Percentiles rank a stretch among this genome's conserved stretches.
Conservation (phyloP, 805 yeast species). For the Deakozyma indianensis region DNA sequence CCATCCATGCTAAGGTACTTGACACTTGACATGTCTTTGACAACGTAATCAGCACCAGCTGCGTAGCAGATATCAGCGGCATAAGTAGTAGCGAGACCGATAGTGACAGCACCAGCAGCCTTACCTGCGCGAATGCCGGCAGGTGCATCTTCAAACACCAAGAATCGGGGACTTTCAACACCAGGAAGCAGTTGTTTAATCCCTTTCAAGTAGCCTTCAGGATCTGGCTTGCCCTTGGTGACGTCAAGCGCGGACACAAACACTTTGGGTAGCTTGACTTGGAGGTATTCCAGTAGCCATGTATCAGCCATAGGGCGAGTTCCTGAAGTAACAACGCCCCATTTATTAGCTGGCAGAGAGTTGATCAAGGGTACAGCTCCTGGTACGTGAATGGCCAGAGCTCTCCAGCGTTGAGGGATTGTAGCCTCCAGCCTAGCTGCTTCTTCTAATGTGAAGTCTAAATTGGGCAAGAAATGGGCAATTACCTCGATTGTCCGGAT, state of each 20-base stretch:
- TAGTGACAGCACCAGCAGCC: conserved; percentile 68
- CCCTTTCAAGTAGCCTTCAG: conserved; percentile 52
- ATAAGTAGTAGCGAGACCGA: conserved; percentile 75
- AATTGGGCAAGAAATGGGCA: conserved; percentile 59
- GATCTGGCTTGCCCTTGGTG: conserved; percentile 70
- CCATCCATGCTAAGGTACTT: conserved; percentile 11
- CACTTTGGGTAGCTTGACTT: conserved; percentile 47
- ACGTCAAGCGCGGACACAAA: conserved; percentile 79
- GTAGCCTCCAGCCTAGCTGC: conserved; percentile 53
- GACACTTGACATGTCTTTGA: conserved; percentile 54
- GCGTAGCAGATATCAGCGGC: conserved; percentile 51
- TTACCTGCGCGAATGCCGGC: conserved; percentile 78
- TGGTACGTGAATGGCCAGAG: conserved; percentile 57
- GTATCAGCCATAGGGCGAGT: conserved; percentile 61
- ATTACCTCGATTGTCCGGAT: conserved; percentile 71
- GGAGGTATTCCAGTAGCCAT: conserved; percentile 58
- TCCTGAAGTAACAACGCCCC: conserved; percentile 86
- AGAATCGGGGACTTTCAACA: conserved; percentile 21
- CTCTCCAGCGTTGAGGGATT: conserved; percentile 60
- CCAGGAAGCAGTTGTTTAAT: conserved; percentile 24
- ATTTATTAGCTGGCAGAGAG: conserved; percentile 30
- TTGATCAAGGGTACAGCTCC: conserved; percentile 49
- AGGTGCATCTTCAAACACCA: conserved; percentile 77
- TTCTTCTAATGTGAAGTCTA: conserved; percentile 44
- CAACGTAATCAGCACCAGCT: conserved; percentile 73